phyloP scores from a whole-genome alignment of 1,284 basidiomycete genomes.

The Microbotryum intermedium region DNA sequence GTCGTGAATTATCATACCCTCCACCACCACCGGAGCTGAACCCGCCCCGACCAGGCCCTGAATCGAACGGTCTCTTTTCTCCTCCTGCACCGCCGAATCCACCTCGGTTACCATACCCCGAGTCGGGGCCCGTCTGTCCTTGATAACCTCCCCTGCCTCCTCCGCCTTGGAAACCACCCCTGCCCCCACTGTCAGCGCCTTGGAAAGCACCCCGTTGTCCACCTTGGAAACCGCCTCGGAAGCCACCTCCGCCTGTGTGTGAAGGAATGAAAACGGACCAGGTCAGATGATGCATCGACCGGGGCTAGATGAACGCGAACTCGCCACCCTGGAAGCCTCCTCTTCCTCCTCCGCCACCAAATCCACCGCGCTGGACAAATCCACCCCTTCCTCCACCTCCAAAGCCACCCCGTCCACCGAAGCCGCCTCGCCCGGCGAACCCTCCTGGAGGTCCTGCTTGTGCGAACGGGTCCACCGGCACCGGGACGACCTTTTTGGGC shows the following conservation, averaged over 20 bases:
- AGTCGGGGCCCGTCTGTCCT: slow-evolving; percentile 26
- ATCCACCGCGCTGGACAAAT: slow-evolving; percentile 38
- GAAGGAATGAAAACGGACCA: neutral
- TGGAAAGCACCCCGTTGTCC: slow-evolving; percentile 18
- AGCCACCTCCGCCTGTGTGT: slow-evolving; percentile 26
- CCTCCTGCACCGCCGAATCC: neutral
- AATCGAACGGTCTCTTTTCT: slow-evolving; percentile 1
- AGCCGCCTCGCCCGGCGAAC: slow-evolving; percentile 41
- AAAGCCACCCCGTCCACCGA: slow-evolving; percentile 44
- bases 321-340: slow-evolving; percentile 18
- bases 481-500: slow-evolving; percentile 60
- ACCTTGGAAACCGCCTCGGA: slow-evolving; percentile 24
- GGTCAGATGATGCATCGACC: neutral
- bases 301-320: neutral
- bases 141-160: slow-evolving; percentile 44
- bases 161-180: slow-evolving; percentile 37
- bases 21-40: no score
- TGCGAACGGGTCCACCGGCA: slow-evolving; percentile 35
- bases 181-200: slow-evolving; percentile 23
- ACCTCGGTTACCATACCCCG: slow-evolving; percentile 11
- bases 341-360: slow-evolving; percentile 44
- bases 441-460: slow-evolving; percentile 38
- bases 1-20: no score
- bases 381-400: slow-evolving; percentile 26
- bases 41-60: neutral